phyloP scores from a whole-genome alignment of 169 alveolate genomes.

The Eimeria zaria region DNA sequence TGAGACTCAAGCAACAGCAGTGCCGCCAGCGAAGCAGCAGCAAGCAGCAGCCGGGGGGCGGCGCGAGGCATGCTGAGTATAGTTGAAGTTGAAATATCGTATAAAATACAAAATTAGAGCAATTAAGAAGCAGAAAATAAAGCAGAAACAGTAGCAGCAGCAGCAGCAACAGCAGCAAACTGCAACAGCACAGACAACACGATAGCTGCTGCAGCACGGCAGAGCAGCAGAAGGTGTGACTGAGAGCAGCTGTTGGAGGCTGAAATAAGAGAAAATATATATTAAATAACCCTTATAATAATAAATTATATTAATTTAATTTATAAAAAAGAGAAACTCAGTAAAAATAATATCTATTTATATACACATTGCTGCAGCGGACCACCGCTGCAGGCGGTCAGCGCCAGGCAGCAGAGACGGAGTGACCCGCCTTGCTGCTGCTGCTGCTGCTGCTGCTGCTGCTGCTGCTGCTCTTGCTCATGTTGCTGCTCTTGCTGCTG shows the following conservation, averaged over 20 bases:
- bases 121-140: not conserved
- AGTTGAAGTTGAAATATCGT: not conserved
- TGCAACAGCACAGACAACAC: constrained; percentile 1
- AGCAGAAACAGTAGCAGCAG: not conserved
- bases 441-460: constrained; percentile 45
- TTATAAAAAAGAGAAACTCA: not conserved
- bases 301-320: not conserved
- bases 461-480: not conserved
- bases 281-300: not conserved
- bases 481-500: not conserved
- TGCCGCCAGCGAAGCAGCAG: constrained; percentile 9
- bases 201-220: constrained; percentile 3
- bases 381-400: constrained; percentile 11
- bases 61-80: constrained; percentile 1
- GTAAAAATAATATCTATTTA: not conserved
- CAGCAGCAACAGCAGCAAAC: not conserved
- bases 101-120: not conserved
- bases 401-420: constrained; percentile 36
- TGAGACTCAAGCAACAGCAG: not conserved
- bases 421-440: constrained; percentile 50
- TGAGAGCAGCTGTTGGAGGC: not conserved
- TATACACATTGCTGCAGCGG: not conserved
- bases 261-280: not conserved
- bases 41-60: constrained; percentile 28
- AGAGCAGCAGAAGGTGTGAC: not conserved